Evolutionary conservation across 805 yeast species (phyloP).

Genomic region (Myxozyma udenii): DNA sequence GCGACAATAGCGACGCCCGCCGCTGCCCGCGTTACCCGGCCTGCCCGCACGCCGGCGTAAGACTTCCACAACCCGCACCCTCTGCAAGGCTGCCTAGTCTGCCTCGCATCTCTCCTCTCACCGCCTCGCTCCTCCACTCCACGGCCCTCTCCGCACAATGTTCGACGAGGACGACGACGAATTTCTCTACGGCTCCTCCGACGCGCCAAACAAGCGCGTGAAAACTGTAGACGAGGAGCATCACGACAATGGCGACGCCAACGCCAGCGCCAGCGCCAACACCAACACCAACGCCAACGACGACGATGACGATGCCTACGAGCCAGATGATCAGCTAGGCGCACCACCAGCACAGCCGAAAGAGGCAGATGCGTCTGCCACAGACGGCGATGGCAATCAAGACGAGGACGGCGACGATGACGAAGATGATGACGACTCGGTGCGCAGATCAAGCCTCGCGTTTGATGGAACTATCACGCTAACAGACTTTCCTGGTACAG

Average conservation of each 20-base stretch:
- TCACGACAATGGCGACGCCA: too few species aligned
- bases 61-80: too few species aligned
- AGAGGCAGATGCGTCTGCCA: not conserved
- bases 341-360: constrained; percentile 12
- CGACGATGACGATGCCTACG: constrained; percentile 45
- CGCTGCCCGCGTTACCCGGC: not conserved
- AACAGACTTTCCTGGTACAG: constrained; percentile 36
- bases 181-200: constrained; percentile 54
- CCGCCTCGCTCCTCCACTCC: not conserved
- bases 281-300: constrained; percentile 29
- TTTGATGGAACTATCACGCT: not conserved
- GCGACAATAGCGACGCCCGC: not conserved
- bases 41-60: not conserved
- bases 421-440: constrained; percentile 48
- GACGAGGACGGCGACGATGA: constrained; percentile 47
- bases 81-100: too few species aligned
- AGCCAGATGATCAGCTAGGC: constrained; percentile 41
- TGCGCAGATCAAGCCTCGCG: constrained; percentile 10
- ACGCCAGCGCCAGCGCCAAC: too few species aligned
- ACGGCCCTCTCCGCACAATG: not conserved
- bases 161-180: constrained; percentile 64
- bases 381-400: constrained; percentile 32
- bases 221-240: too few species aligned
- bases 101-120: not conserved
- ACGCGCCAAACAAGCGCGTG: too few species aligned